Evolutionary conservation across 2,329 filamentous ascomycete species (phyloP).

Genomic region (Pyrenochaeta sp.): DNA sequence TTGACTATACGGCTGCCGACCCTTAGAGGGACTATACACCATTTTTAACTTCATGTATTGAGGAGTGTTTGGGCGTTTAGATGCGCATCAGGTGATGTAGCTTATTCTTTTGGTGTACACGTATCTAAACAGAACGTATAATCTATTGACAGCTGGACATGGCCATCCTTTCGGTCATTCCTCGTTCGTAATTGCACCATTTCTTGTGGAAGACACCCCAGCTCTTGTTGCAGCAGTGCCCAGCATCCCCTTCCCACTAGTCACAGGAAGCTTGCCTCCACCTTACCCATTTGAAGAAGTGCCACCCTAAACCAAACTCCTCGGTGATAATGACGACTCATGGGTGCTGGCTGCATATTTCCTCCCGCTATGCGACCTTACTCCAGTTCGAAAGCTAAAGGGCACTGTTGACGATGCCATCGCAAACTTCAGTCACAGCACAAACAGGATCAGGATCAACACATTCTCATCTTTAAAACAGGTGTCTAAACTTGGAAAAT

Average conservation of each 20-base stretch:
- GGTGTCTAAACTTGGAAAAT: not conserved
- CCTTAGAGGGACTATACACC: not conserved
- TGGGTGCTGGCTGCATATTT: not conserved
- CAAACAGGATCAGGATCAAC: not conserved
- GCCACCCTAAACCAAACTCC: not conserved
- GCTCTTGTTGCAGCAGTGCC: not conserved
- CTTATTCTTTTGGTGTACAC: not conserved
- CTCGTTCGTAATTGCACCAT: too few relatives aligned
- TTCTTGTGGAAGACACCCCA: too few relatives aligned
- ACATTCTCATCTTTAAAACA: not conserved
- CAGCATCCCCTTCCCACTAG: not conserved
- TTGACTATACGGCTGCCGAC: slow-evolving; percentile 2
- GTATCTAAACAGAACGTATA: not conserved
- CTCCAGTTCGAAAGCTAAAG: not conserved
- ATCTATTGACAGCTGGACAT: not conserved
- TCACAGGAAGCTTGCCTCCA: too few relatives aligned
- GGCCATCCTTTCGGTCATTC: too few relatives aligned
- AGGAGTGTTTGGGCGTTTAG: slow-evolving; percentile 3
- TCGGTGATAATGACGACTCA: not conserved
- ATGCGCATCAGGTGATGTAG: slow-evolving; percentile 8
- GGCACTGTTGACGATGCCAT: not conserved
- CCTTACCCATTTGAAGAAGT: not conserved
- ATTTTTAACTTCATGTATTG: not conserved
- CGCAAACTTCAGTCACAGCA: not conserved
- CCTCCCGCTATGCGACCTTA: not conserved